These are phyloP conservation scores for Moricandia moricandioides DNA, from an alignment of 345 rosid species.

Conservation along the genomic window DNA sequence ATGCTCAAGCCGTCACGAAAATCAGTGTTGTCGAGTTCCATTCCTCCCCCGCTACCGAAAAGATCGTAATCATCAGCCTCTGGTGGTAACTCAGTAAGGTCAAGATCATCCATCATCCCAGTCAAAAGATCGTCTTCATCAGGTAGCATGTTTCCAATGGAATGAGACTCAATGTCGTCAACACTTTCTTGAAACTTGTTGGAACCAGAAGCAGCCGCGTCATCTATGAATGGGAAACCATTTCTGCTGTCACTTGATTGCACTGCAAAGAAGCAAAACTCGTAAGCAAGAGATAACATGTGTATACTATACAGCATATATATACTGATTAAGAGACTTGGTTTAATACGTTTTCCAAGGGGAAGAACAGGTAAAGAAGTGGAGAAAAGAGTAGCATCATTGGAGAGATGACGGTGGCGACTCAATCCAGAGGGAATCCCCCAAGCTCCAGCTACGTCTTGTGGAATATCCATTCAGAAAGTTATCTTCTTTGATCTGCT, in stretches of 20 bases:
- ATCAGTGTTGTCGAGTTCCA: conserved; percentile 63
- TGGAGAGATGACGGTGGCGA: conserved; percentile 43
- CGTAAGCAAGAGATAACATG: conserved; percentile 9
- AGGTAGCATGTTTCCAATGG: conserved; percentile 54
- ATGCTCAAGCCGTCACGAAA: conserved; percentile 48
- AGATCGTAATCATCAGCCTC: conserved; percentile 71
- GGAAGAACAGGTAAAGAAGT: conserved; percentile 78
- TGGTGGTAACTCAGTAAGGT: conserved; percentile 59
- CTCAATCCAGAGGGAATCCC: conserved; percentile 45
- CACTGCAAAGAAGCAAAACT: conserved; percentile 44
- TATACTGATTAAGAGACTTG: neutral
- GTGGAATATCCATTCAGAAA: conserved; percentile 29
- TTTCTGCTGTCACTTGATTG: conserved; percentile 43
- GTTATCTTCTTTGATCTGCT: conserved; percentile 24
- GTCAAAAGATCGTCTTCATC: conserved; percentile 74
- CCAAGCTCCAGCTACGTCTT: conserved; percentile 42
- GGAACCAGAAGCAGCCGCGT: conserved; percentile 36
- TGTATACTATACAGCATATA: neutral
- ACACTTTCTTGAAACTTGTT: conserved; percentile 21
- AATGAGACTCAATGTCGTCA: conserved; percentile 45
- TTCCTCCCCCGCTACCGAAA: conserved; percentile 77
- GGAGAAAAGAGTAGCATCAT: conserved; percentile 75
- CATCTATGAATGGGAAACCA: conserved; percentile 38
- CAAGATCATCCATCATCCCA: conserved; percentile 74
- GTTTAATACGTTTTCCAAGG: conserved; percentile 56